Base-by-base conservation (phyloP, 2,329 filamentous ascomycete genomes). In the Cladophialophora carrionii region DNA sequence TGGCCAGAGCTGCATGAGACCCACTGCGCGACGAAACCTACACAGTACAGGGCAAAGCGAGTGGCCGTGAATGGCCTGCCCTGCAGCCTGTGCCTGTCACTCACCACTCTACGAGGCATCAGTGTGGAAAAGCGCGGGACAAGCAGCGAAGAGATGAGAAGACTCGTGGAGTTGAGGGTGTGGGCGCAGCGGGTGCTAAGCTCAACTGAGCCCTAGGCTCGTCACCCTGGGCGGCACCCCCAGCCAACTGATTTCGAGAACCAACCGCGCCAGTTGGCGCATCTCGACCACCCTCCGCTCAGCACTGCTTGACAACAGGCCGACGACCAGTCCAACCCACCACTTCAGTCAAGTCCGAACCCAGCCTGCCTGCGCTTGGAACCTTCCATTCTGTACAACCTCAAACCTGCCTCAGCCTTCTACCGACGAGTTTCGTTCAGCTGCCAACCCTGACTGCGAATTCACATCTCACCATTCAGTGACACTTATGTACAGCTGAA, bases 401-500 rank as follows among this genome's bases (percentile, higher is more conserved):
- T 65, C 29, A 49, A 22, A n/a, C 58, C 43, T 58, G 32, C 29
- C 49, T 61, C 49, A 62, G 57, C 52, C 62, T 29, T 41, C 56
- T 57, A 52, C 49, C 51, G 7, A n/a, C 20, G 6, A 51, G 17
- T 51, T 29, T 63, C 55, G 41, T 58, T 62, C 62, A 46, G 56
- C 57, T 56, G 52, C 60, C 61, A 48, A 48, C 32, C 49, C 46
- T 34, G 46, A 48, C 51, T 41, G 52, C 8, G 55, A 37, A 57
- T 34, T 63, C 43, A 59, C 43, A 51, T 24, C 37, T 49, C 9
- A 43, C 43, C 7, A 7, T 24, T 20, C 52, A 37, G 54, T 63
- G 62, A 68, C 65, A 61, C 58, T 55, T 65, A 69, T 69, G 67
- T 29, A 59, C 64, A 63, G 67, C 64, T 69, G 55, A 63, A 63